Evolutionary conservation across 2,329 filamentous ascomycete species (phyloP).

Genomic region (Raffaelea deltoideospora): DNA sequence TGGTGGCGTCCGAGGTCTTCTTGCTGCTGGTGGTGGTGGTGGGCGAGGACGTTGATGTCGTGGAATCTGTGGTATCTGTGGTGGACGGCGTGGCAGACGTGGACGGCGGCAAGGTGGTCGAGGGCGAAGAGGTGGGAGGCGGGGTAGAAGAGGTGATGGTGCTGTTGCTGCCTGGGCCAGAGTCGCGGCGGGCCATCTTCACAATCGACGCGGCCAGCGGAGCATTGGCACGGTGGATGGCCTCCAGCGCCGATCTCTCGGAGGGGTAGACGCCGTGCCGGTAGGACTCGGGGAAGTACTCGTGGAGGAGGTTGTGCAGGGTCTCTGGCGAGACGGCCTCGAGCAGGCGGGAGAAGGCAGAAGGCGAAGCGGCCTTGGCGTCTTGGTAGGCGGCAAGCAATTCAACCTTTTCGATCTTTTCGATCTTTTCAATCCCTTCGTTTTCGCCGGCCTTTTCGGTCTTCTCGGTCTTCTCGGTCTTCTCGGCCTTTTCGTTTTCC

Average conservation of each 20-base stretch:
- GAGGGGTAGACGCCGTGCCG: constrained; percentile 53
- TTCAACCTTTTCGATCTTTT: not conserved
- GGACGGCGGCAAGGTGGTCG: not conserved
- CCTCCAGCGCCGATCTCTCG: constrained; percentile 47
- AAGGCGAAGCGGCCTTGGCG: not conserved
- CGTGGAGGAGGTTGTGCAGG: constrained; percentile 52
- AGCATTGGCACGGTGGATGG: constrained; percentile 44
- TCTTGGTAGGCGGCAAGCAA: too few species aligned
- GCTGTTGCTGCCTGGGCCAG: constrained; percentile 7
- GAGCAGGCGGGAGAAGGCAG: constrained; percentile 9
- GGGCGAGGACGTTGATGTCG: not conserved
- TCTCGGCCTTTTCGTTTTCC: too few species aligned
- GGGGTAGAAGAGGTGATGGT: constrained; percentile 7
- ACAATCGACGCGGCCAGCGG: constrained; percentile 47
- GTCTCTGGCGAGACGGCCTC: constrained; percentile 16
- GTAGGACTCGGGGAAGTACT: constrained; percentile 46
- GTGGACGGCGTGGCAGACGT: constrained; percentile 7
- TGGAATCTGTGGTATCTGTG: not conserved
- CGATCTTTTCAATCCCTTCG: not conserved
- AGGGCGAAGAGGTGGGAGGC: constrained; percentile 6
- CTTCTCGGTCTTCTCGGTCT: too few species aligned
- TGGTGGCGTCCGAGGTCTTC: constrained; percentile 1
- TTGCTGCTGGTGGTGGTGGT: not conserved
- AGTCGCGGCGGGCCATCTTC: constrained; percentile 47
- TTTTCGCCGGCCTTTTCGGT: too few species aligned